Evolutionary conservation across 805 yeast species (phyloP), one percentile per base, ranked within the genome.

Genomic region (Zygotorulaspora florentina): DNA sequence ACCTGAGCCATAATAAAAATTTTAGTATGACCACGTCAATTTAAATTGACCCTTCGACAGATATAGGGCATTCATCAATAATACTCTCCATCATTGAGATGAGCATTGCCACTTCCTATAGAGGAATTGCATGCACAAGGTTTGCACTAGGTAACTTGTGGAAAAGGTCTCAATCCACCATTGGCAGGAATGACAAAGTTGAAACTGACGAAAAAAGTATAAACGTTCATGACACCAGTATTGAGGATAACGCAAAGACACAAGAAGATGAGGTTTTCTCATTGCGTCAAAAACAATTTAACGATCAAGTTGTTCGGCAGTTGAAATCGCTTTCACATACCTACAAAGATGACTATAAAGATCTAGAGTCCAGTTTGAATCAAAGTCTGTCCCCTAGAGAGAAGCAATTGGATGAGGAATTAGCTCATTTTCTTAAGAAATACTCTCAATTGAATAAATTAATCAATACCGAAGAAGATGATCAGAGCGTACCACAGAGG

Each of bases 391-490:
- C 58, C 15, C 49, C 43, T 18, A 62, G 56, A 38, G 69, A 64
- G 49, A 52, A 58, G 30, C 63, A 57, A 36, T 43, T 64, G 41
- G 67, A 65, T 45, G 59, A 56, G 29, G 64, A 62, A 45, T 44
- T 65, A 16, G 53, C 60, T 10, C 52, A 49, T 2, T 63, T 65
- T 39, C 47, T 63, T 17, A 56, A 53, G 20, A 59, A 58, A 43
- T 64, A 57, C 44, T 51, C 65, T 6, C 52, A 52, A 29, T 41
- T 33, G 10, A 60, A 54, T 37, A 52, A 52, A 35, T 43, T 54
- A 8, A 34, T 56, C 16, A 54, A 50, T 34, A 54, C 50, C 12
- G 51, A 51, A 30, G 48, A 44, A 8, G 51, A 45, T 17, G 30
- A 33, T 13, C 43, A 42, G 31, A 37, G 30, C 34, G 8, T 35